Percentiles rank a stretch among this genome's conserved stretches.
These are phyloP conservation scores for Oryza rufipogon DNA, from an alignment of 176 grass and related monocot species.

Conservation along the genomic window DNA sequence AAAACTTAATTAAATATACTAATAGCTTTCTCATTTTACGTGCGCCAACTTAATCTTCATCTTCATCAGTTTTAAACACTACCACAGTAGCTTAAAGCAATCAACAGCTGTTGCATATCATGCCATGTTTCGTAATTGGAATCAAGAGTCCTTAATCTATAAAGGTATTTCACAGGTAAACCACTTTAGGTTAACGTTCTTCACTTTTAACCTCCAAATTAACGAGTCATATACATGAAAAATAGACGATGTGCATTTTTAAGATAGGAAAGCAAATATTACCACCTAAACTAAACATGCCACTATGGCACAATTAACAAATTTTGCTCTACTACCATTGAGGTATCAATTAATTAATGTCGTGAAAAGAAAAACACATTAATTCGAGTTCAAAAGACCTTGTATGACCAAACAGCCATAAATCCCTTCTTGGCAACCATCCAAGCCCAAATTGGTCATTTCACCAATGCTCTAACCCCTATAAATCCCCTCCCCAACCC, in stretches of 20 bases:
- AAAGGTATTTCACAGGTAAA: not conserved
- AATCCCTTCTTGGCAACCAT: not conserved
- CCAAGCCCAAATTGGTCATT: conserved; percentile 45
- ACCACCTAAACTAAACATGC: not conserved
- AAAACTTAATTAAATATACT: too few relatives aligned
- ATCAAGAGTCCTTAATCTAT: not conserved
- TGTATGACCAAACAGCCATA: not conserved
- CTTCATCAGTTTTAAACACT: too few relatives aligned
- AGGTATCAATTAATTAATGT: not conserved
- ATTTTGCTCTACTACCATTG: not conserved
- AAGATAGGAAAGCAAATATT: not conserved
- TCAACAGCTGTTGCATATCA: not conserved
- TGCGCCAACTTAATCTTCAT: too few relatives aligned
- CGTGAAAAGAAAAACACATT: not conserved
- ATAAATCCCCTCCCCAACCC: conserved; percentile 35
- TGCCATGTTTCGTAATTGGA: not conserved
- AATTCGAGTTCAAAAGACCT: not conserved
- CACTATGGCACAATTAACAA: not conserved
- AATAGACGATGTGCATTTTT: too few relatives aligned
- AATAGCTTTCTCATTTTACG: too few relatives aligned
- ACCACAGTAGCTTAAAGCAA: too few relatives aligned
- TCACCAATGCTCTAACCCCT: conserved; percentile 4
- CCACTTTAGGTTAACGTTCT: too few relatives aligned
- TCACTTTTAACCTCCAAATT: too few relatives aligned
- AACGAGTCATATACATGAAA: too few relatives aligned